Conservation (phyloP, 2,329 filamentous ascomycete genomes). For the Cyphellophora attinorum region DNA sequence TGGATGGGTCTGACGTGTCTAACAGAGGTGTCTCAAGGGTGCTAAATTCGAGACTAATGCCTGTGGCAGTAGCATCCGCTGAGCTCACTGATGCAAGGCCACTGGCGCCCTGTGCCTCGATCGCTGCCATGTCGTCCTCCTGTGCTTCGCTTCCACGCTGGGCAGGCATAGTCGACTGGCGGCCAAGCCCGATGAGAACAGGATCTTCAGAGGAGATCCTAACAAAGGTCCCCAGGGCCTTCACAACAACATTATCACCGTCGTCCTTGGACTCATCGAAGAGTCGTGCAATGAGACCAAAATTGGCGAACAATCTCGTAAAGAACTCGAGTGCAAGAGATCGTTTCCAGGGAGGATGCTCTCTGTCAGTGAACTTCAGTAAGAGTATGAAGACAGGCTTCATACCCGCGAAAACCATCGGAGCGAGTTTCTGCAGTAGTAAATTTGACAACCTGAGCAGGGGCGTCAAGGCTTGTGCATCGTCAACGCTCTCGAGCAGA, state of each 20-base stretch:
- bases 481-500: conserved; percentile 10
- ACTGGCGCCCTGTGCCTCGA: conserved; percentile 78
- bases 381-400: conserved; percentile 1
- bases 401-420: neutral
- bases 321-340: conserved; percentile 88
- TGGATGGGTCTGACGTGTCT: conserved; percentile 87
- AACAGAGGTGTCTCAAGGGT: conserved; percentile 77
- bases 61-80: conserved; percentile 56
- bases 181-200: conserved; percentile 73
- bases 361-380: conserved; percentile 57
- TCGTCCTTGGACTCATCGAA: conserved; percentile 70
- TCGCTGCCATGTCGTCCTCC: conserved; percentile 57
- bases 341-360: conserved; percentile 74
- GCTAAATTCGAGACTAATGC: conserved; percentile 89
- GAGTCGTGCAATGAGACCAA: conserved; percentile 66
- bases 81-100: conserved; percentile 68
- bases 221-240: conserved; percentile 82
- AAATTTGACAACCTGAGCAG: conserved; percentile 2
- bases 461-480: conserved; percentile 11
- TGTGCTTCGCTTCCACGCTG: conserved; percentile 40
- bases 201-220: conserved; percentile 87
- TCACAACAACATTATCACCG: conserved; percentile 65
- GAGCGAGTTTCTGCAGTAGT: conserved; percentile 4
- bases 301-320: conserved; percentile 73
- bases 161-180: conserved; percentile 75